Evolutionary conservation across 2,329 filamentous ascomycete genomes (phyloP).

Genomic region (Penicillium occitanis): DNA sequence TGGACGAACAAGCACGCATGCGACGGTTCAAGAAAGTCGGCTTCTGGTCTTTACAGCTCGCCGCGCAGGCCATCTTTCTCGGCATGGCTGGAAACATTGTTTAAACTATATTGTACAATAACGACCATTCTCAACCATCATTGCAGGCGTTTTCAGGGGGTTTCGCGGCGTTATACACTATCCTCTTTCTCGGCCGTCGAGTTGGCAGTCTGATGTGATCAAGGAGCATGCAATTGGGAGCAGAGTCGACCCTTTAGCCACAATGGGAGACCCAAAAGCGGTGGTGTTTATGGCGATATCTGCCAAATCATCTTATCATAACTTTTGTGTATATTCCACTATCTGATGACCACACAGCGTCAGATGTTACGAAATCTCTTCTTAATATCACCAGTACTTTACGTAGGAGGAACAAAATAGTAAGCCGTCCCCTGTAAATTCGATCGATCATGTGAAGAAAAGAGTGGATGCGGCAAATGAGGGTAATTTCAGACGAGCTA

Average conservation of each 20-base stretch:
- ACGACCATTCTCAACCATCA: constrained; percentile 11
- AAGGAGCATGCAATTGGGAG: neutral
- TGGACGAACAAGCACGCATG: constrained; percentile 81
- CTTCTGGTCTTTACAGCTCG: constrained; percentile 90
- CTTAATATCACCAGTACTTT: neutral
- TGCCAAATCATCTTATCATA: neutral
- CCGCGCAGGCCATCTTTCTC: constrained; percentile 90
- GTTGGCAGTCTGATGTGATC: neutral
- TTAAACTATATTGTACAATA: constrained; percentile 36
- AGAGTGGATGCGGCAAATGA: neutral
- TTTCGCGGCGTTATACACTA: neutral
- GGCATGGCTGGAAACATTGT: constrained; percentile 83
- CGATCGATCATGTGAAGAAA: neutral
- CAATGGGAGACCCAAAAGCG: neutral
- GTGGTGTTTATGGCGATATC: neutral
- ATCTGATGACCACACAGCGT: neutral
- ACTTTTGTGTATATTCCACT: neutral
- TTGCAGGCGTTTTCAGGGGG: constrained; percentile 16
- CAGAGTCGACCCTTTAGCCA: neutral
- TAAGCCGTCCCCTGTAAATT: neutral
- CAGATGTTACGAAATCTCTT: constrained; percentile 9
- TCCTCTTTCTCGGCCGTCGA: neutral
- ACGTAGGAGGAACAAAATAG: neutral
- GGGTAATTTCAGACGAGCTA: constrained; percentile 10
- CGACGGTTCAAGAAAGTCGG: constrained; percentile 92